Base-by-base conservation (phyloP, 1,139 yeast species). In the Hansenula sp. region DNA sequence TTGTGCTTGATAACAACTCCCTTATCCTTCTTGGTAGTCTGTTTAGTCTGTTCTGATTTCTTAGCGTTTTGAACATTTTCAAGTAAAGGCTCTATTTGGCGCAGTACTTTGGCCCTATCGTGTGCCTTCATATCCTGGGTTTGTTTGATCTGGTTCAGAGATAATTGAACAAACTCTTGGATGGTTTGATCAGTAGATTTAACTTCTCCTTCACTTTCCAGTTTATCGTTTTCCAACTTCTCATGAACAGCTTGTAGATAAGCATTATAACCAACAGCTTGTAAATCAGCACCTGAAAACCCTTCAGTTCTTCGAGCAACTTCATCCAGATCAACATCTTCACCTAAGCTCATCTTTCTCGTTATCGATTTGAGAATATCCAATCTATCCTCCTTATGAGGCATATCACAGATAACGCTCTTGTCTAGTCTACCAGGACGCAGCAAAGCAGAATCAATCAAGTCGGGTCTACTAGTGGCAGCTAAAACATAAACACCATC, bases 401-500 rank as follows among this genome's bases (percentile, higher is more conserved):
- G 99, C 77, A 93, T 77, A 57, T 85, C 94, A 68, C 99, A 93
- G 16, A 93, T 72, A 25, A 93, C 82, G 60, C 94, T 81, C 62
- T 93, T 93, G 64, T 93, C 99, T 57, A 93, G 72, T 67, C 99
- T 80, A 18, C 99, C 99, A 0, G 99, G 99, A 62, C 99, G 81
- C 50, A 93, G 68, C 47, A 93, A 71, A 0, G 99, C 99, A 7
- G 96, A 84, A 64, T 93, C 99, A 54, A 94, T 91, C 57, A 93
- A 73, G 60, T 93, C 98, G 0, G 98, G 98, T 55, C 99, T 74
- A 57, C 93, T 82, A 0, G 99, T 94, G 1, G 99, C 99, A 0
- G 98, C 99, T 29, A 93, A 71, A 1, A 94, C 96, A 59, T 93
- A 93, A 3, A 94, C 99, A 1, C 98, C 98, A 58, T 91, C 97